Evolutionary conservation across 352 stramenopile genomes (phyloP).

Genomic region (Phytophthora hybrid): DNA sequence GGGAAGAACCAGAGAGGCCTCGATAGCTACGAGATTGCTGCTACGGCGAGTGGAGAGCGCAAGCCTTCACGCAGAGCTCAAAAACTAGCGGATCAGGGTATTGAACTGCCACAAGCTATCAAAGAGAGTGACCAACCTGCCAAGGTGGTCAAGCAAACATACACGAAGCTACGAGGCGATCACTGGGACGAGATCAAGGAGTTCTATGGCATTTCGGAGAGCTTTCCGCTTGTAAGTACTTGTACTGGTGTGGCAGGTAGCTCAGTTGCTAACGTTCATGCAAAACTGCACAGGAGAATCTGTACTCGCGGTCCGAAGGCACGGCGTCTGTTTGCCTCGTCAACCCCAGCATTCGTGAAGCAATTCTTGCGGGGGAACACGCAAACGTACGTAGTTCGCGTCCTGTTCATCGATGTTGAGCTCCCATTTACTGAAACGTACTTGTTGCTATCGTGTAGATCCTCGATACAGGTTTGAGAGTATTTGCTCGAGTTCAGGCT

Average conservation of each 20-base stretch:
- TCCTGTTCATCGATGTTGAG: background rate
- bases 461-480: slow-evolving; percentile 88
- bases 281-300: slow-evolving; percentile 45
- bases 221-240: slow-evolving; percentile 57
- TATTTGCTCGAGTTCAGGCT: slow-evolving; percentile 80
- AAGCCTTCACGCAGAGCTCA: slow-evolving; percentile 26
- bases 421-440: too few relatives aligned
- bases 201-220: slow-evolving; percentile 75
- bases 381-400: slow-evolving; percentile 41
- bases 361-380: slow-evolving; percentile 65
- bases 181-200: slow-evolving; percentile 66
- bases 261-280: background rate
- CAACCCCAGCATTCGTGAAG: slow-evolving; percentile 53
- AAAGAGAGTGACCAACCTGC: slow-evolving; percentile 13
- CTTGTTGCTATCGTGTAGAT: slow-evolving; percentile 45
- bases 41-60: slow-evolving; percentile 35
- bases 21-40: slow-evolving; percentile 54
- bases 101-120: background rate
- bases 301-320: slow-evolving; percentile 73
- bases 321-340: slow-evolving; percentile 75
- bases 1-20: slow-evolving; percentile 49
- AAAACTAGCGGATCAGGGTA: slow-evolving; percentile 18
- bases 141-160: slow-evolving; percentile 49
- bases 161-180: slow-evolving; percentile 57
- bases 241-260: background rate